phyloP scores from a whole-genome alignment of 2,329 filamentous ascomycete genomes.

The Zarea fungicola region DNA sequence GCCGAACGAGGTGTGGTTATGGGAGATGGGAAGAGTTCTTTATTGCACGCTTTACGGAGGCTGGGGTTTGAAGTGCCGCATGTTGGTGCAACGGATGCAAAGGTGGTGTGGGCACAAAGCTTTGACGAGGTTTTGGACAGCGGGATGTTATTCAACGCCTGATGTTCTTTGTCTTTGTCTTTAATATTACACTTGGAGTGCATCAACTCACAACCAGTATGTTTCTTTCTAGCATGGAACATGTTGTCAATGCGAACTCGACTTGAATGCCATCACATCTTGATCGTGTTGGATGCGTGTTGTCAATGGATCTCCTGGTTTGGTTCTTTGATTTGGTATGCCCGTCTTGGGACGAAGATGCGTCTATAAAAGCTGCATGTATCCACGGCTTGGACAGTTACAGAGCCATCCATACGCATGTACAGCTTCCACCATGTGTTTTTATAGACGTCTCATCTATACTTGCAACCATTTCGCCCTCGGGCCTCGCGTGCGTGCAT shows the following conservation, averaged over 20 bases:
- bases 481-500: neutral
- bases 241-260: too few relatives aligned
- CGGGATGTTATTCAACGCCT: conserved; percentile 15
- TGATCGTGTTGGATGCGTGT: too few relatives aligned
- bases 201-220: too few relatives aligned
- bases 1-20: conserved; percentile 41
- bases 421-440: neutral
- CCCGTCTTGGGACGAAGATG: neutral
- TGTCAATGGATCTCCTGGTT: too few relatives aligned
- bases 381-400: neutral
- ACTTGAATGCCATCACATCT: too few relatives aligned
- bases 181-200: too few relatives aligned
- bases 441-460: neutral
- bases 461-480: neutral
- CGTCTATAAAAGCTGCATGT: neutral
- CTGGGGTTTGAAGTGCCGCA: conserved; percentile 35
- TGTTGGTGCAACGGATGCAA: conserved; percentile 21
- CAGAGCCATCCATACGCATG: neutral
- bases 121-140: conserved; percentile 32
- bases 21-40: conserved; percentile 28
- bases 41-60: conserved; percentile 33
- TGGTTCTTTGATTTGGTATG: too few relatives aligned
- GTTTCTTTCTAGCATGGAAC: neutral
- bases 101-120: conserved; percentile 1
- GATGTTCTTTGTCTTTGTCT: neutral